A percentile compares a stretch with the other conserved stretches of the same genome.
phyloP scores from a whole-genome alignment of 177 flowering plant species.

The Vitis hybrid region DNA sequence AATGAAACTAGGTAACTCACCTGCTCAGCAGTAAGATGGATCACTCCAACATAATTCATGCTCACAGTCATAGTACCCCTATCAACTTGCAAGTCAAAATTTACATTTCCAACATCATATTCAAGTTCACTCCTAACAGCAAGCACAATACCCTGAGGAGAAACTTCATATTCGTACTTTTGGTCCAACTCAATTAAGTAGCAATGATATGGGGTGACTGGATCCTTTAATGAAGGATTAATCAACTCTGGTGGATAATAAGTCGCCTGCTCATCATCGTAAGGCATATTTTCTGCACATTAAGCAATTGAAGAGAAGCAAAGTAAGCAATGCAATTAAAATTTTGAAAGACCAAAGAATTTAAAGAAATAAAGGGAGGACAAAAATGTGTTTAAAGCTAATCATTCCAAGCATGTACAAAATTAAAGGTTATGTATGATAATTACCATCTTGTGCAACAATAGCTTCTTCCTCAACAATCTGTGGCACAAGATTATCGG shows the following conservation, averaged over 20 bases:
- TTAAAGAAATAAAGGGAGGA: neutral
- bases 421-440: neutral
- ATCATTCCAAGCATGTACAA: neutral
- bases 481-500: conserved; percentile 78
- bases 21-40: conserved; percentile 38
- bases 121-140: conserved; percentile 44
- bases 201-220: conserved; percentile 38
- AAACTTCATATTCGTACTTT: conserved; percentile 36
- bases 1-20: conserved; percentile 24
- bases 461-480: conserved; percentile 45
- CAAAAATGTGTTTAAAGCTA: neutral
- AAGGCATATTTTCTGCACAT: conserved; percentile 40
- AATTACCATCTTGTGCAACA: conserved; percentile 45
- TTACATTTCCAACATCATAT: conserved; percentile 31
- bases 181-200: conserved; percentile 51
- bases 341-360: neutral
- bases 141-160: conserved; percentile 47
- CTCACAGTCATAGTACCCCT: conserved; percentile 42
- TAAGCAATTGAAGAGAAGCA: conserved; percentile 9
- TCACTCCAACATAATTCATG: conserved; percentile 41
- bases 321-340: neutral
- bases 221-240: conserved; percentile 10
- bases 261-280: conserved; percentile 37
- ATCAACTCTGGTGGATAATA: conserved; percentile 69
- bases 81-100: conserved; percentile 42